phyloP scores from a whole-genome alignment of 352 stramenopile species.

The Pythium phragmiticola region DNA sequence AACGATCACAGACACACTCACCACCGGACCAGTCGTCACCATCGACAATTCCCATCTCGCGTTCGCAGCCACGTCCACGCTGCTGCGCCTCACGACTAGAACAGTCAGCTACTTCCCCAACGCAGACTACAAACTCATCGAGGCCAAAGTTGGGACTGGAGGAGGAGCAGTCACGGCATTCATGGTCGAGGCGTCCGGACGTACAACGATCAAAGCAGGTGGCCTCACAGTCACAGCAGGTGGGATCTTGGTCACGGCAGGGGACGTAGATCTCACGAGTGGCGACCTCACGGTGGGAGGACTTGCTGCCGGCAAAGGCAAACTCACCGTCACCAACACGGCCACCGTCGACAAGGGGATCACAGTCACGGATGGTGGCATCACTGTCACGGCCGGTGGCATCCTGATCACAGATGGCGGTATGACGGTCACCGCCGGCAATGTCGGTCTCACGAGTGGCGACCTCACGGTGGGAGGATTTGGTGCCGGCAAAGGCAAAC shows the following conservation, averaged over 20 bases:
- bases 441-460: not conserved
- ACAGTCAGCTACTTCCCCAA: not conserved
- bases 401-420: constrained; percentile 34
- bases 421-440: constrained; percentile 27
- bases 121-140: constrained; percentile 27
- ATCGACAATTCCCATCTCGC: not conserved
- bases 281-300: not conserved
- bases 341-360: no score
- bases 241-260: constrained; percentile 34
- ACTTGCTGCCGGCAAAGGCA: no score
- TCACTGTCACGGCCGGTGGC: not conserved
- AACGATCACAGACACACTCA: constrained; percentile 28
- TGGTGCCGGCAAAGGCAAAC: no score
- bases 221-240: constrained; percentile 35
- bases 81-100: constrained; percentile 1
- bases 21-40: not conserved
- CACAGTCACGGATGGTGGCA: no score
- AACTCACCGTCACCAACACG: not conserved
- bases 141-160: not conserved
- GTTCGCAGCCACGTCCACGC: not conserved
- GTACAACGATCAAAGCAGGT: constrained; percentile 34
- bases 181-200: constrained; percentile 30
- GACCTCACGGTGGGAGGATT: not conserved
- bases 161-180: constrained; percentile 18
- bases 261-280: not conserved